These are phyloP conservation scores for Apiospora marii DNA, from an alignment of 2,329 filamentous ascomycete genomes.

Conservation along the genomic window DNA sequence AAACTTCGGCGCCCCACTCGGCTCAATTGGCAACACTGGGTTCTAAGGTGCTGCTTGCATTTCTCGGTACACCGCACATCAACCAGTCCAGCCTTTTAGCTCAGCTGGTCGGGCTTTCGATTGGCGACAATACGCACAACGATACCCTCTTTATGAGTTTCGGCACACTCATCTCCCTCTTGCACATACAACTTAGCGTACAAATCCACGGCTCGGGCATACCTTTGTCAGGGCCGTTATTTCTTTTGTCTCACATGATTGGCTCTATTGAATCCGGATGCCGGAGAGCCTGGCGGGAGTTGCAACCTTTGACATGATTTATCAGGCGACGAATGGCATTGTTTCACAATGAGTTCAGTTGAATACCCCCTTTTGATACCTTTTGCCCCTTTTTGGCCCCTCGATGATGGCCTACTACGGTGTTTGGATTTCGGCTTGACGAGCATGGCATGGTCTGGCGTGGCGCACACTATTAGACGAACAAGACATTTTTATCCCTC, in stretches of 20 bases:
- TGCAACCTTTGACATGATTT: constrained; percentile 17
- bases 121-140: not conserved
- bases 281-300: constrained; percentile 1
- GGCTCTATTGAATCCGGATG: constrained; percentile 12
- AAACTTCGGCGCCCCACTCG: constrained; percentile 29
- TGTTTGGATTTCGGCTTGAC: constrained; percentile 8
- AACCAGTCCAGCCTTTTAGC: not conserved
- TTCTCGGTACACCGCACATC: not conserved
- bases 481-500: not conserved
- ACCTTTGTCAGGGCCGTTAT: not conserved
- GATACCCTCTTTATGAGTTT: not conserved
- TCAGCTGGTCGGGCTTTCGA: not conserved
- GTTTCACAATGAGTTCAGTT: constrained; percentile 24
- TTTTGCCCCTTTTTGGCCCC: constrained; percentile 26
- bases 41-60: not conserved
- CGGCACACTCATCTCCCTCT: not conserved
- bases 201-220: not conserved
- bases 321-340: constrained; percentile 14
- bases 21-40: constrained; percentile 10
- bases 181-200: not conserved
- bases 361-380: constrained; percentile 30
- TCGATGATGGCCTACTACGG: constrained; percentile 16
- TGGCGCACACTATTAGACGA: constrained; percentile 13
- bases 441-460: constrained; percentile 19
- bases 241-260: constrained; percentile 23